These are phyloP conservation scores for Candida peoriensis DNA, from an alignment of 805 yeast genomes.

Conservation along the genomic window DNA sequence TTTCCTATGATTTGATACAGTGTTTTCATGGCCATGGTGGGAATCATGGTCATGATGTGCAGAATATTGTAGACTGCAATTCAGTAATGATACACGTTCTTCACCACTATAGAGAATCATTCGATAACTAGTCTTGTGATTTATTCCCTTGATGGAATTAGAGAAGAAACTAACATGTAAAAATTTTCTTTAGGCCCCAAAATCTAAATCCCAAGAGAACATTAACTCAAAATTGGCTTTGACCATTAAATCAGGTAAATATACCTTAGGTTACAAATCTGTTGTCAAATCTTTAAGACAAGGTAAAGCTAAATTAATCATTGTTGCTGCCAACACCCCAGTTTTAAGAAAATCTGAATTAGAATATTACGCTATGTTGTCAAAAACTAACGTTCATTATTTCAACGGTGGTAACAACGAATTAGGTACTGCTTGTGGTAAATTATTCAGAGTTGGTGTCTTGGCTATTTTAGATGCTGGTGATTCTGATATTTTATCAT, in stretches of 20 bases:
- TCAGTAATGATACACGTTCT: too few relatives aligned
- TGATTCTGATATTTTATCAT: conserved; percentile 96
- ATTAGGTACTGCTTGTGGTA: conserved; percentile 99
- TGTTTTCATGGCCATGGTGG: too few relatives aligned
- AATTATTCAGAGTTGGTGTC: conserved; percentile 99
- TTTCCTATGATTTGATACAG: conserved; percentile 2
- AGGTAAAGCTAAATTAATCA: conserved; percentile 97
- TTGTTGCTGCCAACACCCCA: conserved; percentile 99
- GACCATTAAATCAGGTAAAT: conserved; percentile 98
- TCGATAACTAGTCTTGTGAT: neutral
- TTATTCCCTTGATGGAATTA: too few relatives aligned
- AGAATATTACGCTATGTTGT: conserved; percentile 99
- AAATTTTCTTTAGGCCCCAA: conserved; percentile 95
- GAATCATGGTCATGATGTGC: too few relatives aligned
- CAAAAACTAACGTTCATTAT: conserved; percentile 95
- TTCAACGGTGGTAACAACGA: conserved; percentile 99
- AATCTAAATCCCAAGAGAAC: conserved; percentile 81
- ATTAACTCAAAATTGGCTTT: conserved; percentile 97
- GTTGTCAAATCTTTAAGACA: conserved; percentile 97
- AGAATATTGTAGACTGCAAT: too few relatives aligned
- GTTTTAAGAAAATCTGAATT: conserved; percentile 99
- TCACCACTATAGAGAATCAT: too few relatives aligned
- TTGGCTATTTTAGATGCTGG: conserved; percentile 96
- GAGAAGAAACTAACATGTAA: conserved; percentile 41
- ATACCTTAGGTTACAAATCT: conserved; percentile 99